These are phyloP conservation scores for Malassezia nana DNA, from an alignment of 1,284 basidiomycete species.

Conservation along the genomic window DNA sequence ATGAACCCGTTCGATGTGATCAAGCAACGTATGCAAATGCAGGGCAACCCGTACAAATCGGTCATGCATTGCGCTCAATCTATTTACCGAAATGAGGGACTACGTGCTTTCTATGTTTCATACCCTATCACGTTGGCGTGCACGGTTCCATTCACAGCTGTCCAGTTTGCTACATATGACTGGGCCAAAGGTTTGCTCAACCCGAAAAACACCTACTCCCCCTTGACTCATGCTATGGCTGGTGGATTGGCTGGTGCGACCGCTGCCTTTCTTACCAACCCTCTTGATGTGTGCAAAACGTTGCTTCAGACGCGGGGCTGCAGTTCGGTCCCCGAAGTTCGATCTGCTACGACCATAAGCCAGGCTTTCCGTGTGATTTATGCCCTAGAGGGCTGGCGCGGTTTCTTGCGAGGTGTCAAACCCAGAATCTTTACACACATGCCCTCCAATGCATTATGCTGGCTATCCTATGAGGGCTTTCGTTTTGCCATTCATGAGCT, in stretches of 20 bases:
- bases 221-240: conserved; percentile 75
- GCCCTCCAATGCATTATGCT: conserved; percentile 94
- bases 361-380: conserved; percentile 85
- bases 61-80: conserved; percentile 70
- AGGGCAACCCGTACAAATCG: conserved; percentile 76
- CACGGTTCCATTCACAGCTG: conserved; percentile 94
- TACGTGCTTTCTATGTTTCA: conserved; percentile 90
- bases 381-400: conserved; percentile 69
- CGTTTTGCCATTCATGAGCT: conserved; percentile 22
- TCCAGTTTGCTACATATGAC: conserved; percentile 95
- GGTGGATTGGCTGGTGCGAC: conserved; percentile 87
- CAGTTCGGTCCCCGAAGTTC: conserved; percentile 69
- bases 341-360: conserved; percentile 70
- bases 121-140: conserved; percentile 92
- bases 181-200: conserved; percentile 80
- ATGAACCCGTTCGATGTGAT: conserved; percentile 99
- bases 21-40: conserved; percentile 98
- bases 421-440: conserved; percentile 90
- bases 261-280: conserved; percentile 89
- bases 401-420: conserved; percentile 75
- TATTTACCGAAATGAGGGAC: conserved; percentile 75
- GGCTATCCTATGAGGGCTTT: conserved; percentile 57
- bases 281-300: conserved; percentile 97
- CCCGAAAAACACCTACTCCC: conserved; percentile 75
- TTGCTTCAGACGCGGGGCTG: conserved; percentile 86